Conservation (phyloP, 2,329 filamentous ascomycete genomes). For the Diplodia mutila region DNA sequence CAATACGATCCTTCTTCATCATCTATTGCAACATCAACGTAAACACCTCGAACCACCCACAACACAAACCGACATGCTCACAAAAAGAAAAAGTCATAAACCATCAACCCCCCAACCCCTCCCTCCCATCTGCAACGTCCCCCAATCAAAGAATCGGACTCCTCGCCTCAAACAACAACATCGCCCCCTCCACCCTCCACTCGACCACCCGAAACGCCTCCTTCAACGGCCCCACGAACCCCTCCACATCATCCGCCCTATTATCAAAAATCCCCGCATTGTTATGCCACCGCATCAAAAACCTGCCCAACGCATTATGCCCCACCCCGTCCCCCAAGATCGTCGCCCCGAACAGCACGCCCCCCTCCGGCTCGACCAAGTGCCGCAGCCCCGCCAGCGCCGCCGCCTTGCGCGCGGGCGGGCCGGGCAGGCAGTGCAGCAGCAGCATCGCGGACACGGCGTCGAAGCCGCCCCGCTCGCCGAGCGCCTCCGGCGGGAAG, state of each 20-base stretch:
- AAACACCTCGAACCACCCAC: no score
- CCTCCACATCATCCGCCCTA: conserved; percentile 42
- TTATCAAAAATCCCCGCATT: conserved; percentile 46
- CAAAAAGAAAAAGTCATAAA: no score
- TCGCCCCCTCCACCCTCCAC: conserved; percentile 44
- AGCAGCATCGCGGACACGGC: conserved; percentile 41
- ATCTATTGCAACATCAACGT: no score
- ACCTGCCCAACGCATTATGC: conserved; percentile 33
- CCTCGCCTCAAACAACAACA: conserved; percentile 45
- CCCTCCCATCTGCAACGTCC: no score
- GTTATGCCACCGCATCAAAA: conserved; percentile 43
- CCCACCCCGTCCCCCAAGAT: conserved; percentile 39
- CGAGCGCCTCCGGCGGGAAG: no score
- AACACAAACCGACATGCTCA: no score
- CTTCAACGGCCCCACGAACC: conserved; percentile 40
- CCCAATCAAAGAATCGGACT: conserved; percentile 29
- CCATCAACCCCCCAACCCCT: no score
- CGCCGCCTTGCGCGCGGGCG: conserved; percentile 32
- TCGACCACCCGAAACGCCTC: conserved; percentile 47
- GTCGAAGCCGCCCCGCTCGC: conserved; percentile 43
- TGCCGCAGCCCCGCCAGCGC: background rate
- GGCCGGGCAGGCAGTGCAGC: conserved; percentile 34
- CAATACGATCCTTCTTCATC: no score
- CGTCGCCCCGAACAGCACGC: conserved; percentile 46
- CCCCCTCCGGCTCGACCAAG: conserved; percentile 29